Evolutionary conservation across 768 basidiomycete species (phyloP).

Genomic region (Pleurotus sapidus): DNA sequence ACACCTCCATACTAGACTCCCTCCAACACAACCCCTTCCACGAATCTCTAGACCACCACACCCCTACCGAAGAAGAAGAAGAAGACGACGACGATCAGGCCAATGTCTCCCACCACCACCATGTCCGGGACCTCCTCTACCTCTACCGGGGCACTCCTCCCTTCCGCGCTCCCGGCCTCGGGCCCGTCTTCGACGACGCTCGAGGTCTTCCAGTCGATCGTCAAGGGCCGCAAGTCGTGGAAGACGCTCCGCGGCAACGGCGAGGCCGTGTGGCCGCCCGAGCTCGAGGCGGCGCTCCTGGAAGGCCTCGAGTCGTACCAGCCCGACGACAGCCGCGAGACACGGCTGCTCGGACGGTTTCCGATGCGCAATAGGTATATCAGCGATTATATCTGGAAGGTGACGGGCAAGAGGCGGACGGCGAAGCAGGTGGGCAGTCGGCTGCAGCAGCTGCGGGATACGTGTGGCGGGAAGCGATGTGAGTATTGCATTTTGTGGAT

Average conservation of each 20-base stretch:
- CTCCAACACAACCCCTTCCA: neutral
- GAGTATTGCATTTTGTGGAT: constrained; percentile 24
- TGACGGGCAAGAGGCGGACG: constrained; percentile 67
- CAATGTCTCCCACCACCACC: too few species aligned
- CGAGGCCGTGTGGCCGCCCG: constrained; percentile 78
- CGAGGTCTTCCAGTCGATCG: constrained; percentile 65
- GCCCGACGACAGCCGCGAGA: constrained; percentile 71
- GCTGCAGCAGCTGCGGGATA: constrained; percentile 75
- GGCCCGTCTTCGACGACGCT: constrained; percentile 26
- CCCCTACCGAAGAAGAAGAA: neutral
- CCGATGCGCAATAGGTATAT: constrained; percentile 81
- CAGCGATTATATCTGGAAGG: constrained; percentile 69
- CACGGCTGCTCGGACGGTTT: constrained; percentile 69
- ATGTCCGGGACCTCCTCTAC: too few species aligned
- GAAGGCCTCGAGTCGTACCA: constrained; percentile 76
- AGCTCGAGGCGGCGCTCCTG: constrained; percentile 73
- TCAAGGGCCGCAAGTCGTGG: constrained; percentile 72
- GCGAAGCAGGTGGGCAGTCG: constrained; percentile 82
- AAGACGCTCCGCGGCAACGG: constrained; percentile 63
- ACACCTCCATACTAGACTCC: too few species aligned
- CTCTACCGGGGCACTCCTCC: too few species aligned
- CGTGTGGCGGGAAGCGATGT: constrained; percentile 70
- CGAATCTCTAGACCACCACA: neutral
- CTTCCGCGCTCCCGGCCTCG: too few species aligned
- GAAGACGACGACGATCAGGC: too few species aligned